Evolutionary conservation across 345 rosid genomes (phyloP).

Genomic region (Eucalyptus regnans): DNA sequence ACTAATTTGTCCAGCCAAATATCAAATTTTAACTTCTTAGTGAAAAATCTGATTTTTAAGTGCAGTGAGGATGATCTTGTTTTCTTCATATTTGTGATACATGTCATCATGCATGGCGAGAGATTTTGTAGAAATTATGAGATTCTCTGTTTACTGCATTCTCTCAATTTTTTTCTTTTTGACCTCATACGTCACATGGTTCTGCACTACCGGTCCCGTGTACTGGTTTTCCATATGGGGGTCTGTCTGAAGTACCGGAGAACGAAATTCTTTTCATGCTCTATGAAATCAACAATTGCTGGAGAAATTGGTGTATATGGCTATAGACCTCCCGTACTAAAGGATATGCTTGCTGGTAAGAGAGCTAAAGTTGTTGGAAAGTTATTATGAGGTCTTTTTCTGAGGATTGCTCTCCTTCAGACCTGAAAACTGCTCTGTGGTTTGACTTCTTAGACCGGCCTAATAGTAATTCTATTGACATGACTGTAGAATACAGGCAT

Average conservation of each 20-base stretch:
- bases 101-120: background rate
- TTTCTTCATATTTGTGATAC: background rate
- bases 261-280: conserved; percentile 59
- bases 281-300: conserved; percentile 77
- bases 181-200: background rate
- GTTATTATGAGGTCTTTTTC: conserved; percentile 68
- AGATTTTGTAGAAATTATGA: background rate
- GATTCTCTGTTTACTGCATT: background rate
- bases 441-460: background rate
- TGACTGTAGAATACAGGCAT: background rate
- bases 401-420: conserved; percentile 81
- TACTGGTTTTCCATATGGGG: conserved; percentile 87
- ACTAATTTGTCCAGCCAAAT: no score
- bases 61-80: no score
- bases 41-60: no score
- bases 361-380: conserved; percentile 82
- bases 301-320: conserved; percentile 31
- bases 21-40: no score
- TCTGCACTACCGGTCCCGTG: conserved; percentile 25
- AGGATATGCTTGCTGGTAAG: conserved; percentile 95
- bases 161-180: no score
- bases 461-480: background rate
- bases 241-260: conserved; percentile 79
- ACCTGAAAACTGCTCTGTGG: conserved; percentile 92
- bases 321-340: conserved; percentile 60